Conservation (phyloP, 2,329 filamentous ascomycete species). For the Sporothrix brasiliensis region DNA sequence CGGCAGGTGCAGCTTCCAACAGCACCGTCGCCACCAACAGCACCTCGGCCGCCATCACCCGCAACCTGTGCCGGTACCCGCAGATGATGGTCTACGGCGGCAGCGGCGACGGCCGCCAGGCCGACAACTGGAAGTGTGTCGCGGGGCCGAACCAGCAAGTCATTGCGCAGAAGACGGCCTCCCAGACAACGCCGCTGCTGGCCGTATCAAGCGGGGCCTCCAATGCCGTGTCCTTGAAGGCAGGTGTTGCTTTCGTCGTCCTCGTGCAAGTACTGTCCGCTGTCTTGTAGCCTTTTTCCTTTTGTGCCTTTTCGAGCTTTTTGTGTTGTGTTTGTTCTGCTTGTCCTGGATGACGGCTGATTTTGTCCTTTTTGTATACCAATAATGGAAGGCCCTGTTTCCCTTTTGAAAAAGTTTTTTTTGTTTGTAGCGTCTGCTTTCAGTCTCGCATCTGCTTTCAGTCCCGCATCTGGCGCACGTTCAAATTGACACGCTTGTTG, state of each 20-base stretch:
- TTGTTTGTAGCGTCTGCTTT: not conserved
- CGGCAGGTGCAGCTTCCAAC: not conserved
- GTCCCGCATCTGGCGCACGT: slow-evolving; percentile 84
- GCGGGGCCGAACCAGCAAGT: not conserved
- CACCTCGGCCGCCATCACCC: slow-evolving; percentile 12
- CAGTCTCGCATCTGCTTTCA: slow-evolving; percentile 42
- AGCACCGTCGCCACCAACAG: not conserved
- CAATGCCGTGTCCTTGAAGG: not conserved
- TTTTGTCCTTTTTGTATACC: not conserved
- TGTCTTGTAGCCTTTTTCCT: not conserved
- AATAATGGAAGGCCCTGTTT: not conserved
- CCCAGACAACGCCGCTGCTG: slow-evolving; percentile 3
- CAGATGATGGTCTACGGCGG: slow-evolving; percentile 30
- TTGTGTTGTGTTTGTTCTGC: not conserved
- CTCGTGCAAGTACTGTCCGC: not conserved
- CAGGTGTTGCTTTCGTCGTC: not conserved
- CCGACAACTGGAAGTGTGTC: slow-evolving; percentile 31
- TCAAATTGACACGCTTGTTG: slow-evolving; percentile 85
- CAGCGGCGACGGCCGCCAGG: slow-evolving; percentile 25
- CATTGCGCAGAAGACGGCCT: not conserved
- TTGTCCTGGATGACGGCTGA: not conserved
- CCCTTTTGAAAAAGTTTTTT: too few relatives aligned
- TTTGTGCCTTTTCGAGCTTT: not conserved
- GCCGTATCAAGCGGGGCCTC: not conserved
- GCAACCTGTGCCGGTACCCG: slow-evolving; percentile 34